Percentiles rank a stretch among this genome's conserved stretches.
phyloP scores from a whole-genome alignment of 192 early-diverging fungal genomes.

The Coemansia sp. region DNA sequence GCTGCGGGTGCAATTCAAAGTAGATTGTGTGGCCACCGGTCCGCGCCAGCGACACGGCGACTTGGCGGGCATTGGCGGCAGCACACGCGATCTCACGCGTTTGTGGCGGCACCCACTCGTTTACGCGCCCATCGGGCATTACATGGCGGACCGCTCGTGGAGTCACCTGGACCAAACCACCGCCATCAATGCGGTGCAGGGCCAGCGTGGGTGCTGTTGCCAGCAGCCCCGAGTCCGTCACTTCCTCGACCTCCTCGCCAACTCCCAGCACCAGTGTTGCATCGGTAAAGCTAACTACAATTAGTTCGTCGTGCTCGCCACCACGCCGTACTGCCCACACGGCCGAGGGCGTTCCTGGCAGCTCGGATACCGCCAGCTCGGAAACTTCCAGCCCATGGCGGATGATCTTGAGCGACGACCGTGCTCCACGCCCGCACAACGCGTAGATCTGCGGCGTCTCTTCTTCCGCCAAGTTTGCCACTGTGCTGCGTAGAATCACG shows the following conservation, averaged over 20 bases:
- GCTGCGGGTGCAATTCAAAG: slow-evolving; percentile 80
- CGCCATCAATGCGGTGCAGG: slow-evolving; percentile 80
- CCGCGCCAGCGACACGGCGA: slow-evolving; percentile 76
- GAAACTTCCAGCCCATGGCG: slow-evolving; percentile 88
- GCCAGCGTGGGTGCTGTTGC: slow-evolving; percentile 79
- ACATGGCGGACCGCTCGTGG: slow-evolving; percentile 90
- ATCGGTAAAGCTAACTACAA: slow-evolving; percentile 89
- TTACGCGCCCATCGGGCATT: slow-evolving; percentile 78
- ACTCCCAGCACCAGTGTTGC: slow-evolving; percentile 90
- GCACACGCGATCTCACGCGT: slow-evolving; percentile 70
- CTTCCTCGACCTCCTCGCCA: slow-evolving; percentile 92
- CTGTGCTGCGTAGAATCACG: slow-evolving; percentile 80
- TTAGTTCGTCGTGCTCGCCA: slow-evolving; percentile 75
- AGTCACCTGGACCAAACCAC: slow-evolving; percentile 86
- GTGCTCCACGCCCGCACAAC: slow-evolving; percentile 76
- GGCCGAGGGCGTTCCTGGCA: slow-evolving; percentile 90
- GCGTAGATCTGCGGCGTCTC: slow-evolving; percentile 94
- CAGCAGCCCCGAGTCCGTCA: slow-evolving; percentile 90
- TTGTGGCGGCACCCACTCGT: slow-evolving; percentile 89
- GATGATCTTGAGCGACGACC: slow-evolving; percentile 81
- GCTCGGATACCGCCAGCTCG: slow-evolving; percentile 88
- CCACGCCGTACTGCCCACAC: slow-evolving; percentile 72
- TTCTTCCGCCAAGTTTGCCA: slow-evolving; percentile 86
- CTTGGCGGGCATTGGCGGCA: slow-evolving; percentile 79
- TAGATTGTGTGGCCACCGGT: slow-evolving; percentile 75